A percentile compares a stretch with the other conserved stretches of the same genome.
These are phyloP conservation scores for Gossypium laxum DNA, from an alignment of 441 rosid species.

Conservation along the genomic window DNA sequence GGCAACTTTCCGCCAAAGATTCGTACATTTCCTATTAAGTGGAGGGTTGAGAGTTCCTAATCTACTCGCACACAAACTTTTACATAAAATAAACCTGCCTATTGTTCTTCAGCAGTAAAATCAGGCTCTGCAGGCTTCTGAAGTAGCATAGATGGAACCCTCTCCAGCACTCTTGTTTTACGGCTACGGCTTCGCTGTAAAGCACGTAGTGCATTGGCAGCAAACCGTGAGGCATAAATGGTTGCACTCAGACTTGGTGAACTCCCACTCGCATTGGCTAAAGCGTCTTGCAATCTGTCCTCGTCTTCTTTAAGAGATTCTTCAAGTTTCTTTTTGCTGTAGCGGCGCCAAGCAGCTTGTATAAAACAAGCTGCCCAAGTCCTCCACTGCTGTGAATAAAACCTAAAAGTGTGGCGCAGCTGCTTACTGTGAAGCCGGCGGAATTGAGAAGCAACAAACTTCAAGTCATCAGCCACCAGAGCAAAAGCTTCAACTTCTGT, in stretches of 20 bases:
- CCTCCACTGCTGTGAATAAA: conserved; percentile 77
- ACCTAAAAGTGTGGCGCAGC: conserved; percentile 63
- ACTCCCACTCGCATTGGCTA: conserved; percentile 48
- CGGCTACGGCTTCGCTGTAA: conserved; percentile 35
- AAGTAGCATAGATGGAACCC: conserved; percentile 51
- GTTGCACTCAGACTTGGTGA: conserved; percentile 71
- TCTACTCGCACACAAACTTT: background rate
- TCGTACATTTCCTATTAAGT: background rate
- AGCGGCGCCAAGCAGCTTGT: conserved; percentile 77
- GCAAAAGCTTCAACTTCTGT: conserved; percentile 75
- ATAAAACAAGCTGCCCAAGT: conserved; percentile 87
- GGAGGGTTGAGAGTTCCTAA: background rate
- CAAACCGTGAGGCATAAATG: conserved; percentile 64
- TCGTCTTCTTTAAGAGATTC: conserved; percentile 61
- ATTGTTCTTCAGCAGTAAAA: conserved; percentile 48
- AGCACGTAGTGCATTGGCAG: conserved; percentile 54
- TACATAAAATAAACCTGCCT: conserved; percentile 8
- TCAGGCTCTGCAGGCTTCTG: conserved; percentile 83
- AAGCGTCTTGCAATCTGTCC: conserved; percentile 57
- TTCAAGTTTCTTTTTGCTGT: conserved; percentile 53
- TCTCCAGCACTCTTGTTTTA: conserved; percentile 39
- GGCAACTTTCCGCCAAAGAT: background rate
- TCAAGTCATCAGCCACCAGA: conserved; percentile 58
- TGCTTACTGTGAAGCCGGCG: conserved; percentile 75
- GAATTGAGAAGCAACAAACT: conserved; percentile 68